Percentiles rank a stretch among this genome's conserved stretches.
phyloP scores from a whole-genome alignment of 768 basidiomycete species.

The Cytidiella melzeri region DNA sequence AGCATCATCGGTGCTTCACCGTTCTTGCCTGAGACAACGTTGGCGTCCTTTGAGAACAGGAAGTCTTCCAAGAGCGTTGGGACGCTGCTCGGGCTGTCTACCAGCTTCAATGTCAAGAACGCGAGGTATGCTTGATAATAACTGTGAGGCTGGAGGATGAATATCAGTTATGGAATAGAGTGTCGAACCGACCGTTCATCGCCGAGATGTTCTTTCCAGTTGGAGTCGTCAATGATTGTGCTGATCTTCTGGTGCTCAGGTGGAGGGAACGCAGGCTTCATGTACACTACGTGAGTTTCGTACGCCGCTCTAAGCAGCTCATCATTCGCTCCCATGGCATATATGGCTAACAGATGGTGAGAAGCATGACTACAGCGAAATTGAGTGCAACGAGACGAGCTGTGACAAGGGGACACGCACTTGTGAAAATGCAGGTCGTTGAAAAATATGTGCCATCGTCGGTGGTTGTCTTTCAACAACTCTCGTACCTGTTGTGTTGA shows the following conservation, averaged over 20 bases:
- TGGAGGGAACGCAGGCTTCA: slow-evolving; percentile 34
- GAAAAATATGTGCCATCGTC: slow-evolving; percentile 43
- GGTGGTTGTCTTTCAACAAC: slow-evolving; percentile 43
- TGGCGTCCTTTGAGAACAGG: slow-evolving; percentile 42
- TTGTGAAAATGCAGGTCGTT: slow-evolving; percentile 45
- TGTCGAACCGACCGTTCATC: slow-evolving; percentile 41
- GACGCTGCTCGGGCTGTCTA: slow-evolving; percentile 31
- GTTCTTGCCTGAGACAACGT: slow-evolving; percentile 12
- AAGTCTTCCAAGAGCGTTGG: slow-evolving; percentile 48
- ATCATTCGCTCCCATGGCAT: slow-evolving; percentile 51
- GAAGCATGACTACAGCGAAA: slow-evolving; percentile 39
- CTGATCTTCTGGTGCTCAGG: slow-evolving; percentile 25
- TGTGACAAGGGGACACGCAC: slow-evolving; percentile 25
- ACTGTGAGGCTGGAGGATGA: slow-evolving; percentile 20
- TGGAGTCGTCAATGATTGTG: slow-evolving; percentile 35
- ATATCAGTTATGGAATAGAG: background rate
- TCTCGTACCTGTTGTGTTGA: slow-evolving; percentile 25
- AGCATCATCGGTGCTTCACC: slow-evolving; percentile 44
- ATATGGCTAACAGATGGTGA: slow-evolving; percentile 55
- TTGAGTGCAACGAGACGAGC: background rate
- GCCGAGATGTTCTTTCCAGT: slow-evolving; percentile 50
- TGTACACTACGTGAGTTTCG: slow-evolving; percentile 32
- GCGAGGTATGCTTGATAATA: slow-evolving; percentile 54
- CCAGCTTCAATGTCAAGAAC: slow-evolving; percentile 42
- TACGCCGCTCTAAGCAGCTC: slow-evolving; percentile 38